Base-by-base conservation (phyloP, 768 basidiomycete species). In the Boletus rex-veris region DNA sequence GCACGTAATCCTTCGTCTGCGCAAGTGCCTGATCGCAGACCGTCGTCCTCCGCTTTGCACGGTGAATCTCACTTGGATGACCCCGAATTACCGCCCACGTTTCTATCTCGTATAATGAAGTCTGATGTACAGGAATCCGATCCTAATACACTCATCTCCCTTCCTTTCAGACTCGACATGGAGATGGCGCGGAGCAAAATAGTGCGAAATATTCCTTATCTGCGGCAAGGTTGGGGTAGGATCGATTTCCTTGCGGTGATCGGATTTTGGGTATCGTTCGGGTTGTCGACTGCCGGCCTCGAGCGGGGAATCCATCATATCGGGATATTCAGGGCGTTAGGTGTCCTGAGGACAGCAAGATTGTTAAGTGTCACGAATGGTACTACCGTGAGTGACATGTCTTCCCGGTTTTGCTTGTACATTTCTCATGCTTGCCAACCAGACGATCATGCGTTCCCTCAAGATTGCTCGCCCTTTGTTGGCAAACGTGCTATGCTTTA, bases 391-490 rank as follows among this genome's bases (percentile, higher is more conserved):
- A 67, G 87, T 74, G 10, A 33, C 2, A 24, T 21, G 12, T 19
- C 6, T 41, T 39, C 15, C 11, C 19, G 3, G 6, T 51, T 19
- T 21, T 45, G 26, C 26, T 50, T 18, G 40, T 11, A 26, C 39
- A 33, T 55, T 58, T 41, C 50, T 64, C 47, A 63, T 45, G 37
- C 7, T 52, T 19, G 26, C 6, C 7, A 37, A 43, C 12, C 58
- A 84, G 77, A 88, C 94, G 0, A 97, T 98, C 64, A 86, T 98
- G 77, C 88, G 85, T 54, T 94, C 91, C 3, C 74, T 98, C 51
- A 98, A 98, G 73, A 86, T 84, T 2, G 94, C 95, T 0, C 82
- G 86, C 21, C 93, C 95, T 0, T 74, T 97, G n/a, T 80, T 98
- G 9, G 83, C 92, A 5, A 87, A 86, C 53, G 94, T 98, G 5